Percentiles rank a stretch among this genome's conserved stretches.
phyloP scores from a whole-genome alignment of 768 basidiomycete genomes.

The Strobilomyces confusus region DNA sequence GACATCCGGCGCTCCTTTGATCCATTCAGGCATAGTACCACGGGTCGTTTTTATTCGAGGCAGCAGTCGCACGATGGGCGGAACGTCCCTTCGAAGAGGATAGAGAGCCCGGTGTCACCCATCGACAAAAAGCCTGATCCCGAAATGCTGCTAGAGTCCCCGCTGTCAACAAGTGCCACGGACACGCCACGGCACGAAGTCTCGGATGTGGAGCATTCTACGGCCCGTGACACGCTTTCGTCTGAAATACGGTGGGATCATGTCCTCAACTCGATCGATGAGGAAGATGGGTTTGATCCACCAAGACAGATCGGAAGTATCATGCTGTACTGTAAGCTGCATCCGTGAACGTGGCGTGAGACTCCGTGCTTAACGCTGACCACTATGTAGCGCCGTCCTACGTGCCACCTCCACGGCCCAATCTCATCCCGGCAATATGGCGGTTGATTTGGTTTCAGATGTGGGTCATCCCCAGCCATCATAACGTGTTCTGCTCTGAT shows the following conservation, averaged over 20 bases:
- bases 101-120: constrained; percentile 16
- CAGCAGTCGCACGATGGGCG: neutral
- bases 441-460: constrained; percentile 54
- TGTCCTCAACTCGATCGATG: constrained; percentile 1
- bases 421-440: constrained; percentile 44
- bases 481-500: neutral
- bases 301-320: neutral
- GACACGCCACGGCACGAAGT: neutral
- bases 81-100: constrained; percentile 1
- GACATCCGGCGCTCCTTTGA: constrained; percentile 9
- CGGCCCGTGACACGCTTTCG: neutral
- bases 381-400: constrained; percentile 3
- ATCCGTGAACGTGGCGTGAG: neutral
- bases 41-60: neutral
- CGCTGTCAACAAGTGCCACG: neutral
- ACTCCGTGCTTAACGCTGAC: neutral
- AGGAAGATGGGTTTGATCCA: neutral
- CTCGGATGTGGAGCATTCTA: neutral
- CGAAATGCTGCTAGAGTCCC: neutral
- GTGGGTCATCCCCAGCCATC: constrained; percentile 21
- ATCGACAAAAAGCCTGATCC: constrained; percentile 19
- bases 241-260: neutral
- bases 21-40: neutral
- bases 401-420: constrained; percentile 3
- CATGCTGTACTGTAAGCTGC: constrained; percentile 10